phyloP scores from a whole-genome alignment of 1,284 basidiomycete species.

The Ceratobasidium theobromae region DNA sequence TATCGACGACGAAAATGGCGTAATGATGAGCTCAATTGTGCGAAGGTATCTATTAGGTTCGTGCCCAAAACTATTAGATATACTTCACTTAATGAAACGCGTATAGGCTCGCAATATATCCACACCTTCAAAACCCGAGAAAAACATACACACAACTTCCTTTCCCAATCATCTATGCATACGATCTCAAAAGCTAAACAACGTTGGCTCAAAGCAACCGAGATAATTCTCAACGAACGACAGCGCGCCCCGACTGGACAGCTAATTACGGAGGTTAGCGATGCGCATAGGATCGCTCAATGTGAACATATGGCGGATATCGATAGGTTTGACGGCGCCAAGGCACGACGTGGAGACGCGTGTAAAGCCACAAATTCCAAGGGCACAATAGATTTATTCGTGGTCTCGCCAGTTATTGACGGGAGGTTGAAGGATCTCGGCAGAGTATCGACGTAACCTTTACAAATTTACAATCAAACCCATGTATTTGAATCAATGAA shows the following conservation, averaged over 20 bases:
- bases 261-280: slow-evolving; percentile 38
- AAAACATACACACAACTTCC: neutral
- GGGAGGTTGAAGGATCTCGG: slow-evolving; percentile 69
- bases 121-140: slow-evolving; percentile 50
- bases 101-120: slow-evolving; percentile 64
- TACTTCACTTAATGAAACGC: neutral
- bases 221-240: slow-evolving; percentile 24
- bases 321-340: slow-evolving; percentile 68
- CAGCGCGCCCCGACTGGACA: slow-evolving; percentile 27
- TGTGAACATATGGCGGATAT: slow-evolving; percentile 77
- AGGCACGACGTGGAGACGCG: slow-evolving; percentile 41
- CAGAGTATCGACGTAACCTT: slow-evolving; percentile 39
- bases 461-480: neutral
- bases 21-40: slow-evolving; percentile 78
- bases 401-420: slow-evolving; percentile 69
- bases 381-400: slow-evolving; percentile 55
- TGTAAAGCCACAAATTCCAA: slow-evolving; percentile 36
- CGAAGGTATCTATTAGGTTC: slow-evolving; percentile 83
- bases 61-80: slow-evolving; percentile 38
- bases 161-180: neutral
- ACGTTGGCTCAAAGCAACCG: slow-evolving; percentile 22
- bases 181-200: slow-evolving; percentile 27
- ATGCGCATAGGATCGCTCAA: slow-evolving; percentile 60
- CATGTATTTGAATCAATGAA: no score
- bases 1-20: slow-evolving; percentile 83